A percentile compares a stretch with the other conserved stretches of the same genome.
phyloP scores from a whole-genome alignment of 169 alveolate genomes.

The Eimeria tenella region DNA sequence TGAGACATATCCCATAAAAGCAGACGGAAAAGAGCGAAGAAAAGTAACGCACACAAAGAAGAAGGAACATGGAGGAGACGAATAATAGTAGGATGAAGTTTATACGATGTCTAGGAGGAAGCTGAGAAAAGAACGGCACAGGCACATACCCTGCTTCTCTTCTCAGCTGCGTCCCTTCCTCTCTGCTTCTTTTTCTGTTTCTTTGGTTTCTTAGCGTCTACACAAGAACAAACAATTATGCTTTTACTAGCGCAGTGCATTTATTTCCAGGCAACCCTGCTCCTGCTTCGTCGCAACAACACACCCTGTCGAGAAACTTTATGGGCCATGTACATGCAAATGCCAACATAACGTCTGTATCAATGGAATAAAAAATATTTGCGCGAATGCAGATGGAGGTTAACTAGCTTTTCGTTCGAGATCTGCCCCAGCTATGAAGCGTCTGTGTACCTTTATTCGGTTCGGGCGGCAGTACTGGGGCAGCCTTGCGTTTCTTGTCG shows the following conservation, averaged over 20 bases:
- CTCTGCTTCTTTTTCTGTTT: constrained; percentile 14
- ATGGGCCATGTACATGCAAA: not conserved
- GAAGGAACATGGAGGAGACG: not conserved
- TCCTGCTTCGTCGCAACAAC: not conserved
- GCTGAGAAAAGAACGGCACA: not conserved
- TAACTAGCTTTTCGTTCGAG: not conserved
- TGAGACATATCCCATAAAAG: not conserved
- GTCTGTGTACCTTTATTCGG: too few species aligned
- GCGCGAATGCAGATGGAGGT: not conserved
- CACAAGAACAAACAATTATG: not conserved
- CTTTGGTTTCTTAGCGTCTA: not conserved
- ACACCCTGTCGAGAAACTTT: not conserved
- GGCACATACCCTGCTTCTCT: not conserved
- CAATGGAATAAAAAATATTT: not conserved
- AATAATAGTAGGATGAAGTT: not conserved
- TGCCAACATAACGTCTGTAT: not conserved
- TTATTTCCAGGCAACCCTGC: not conserved
- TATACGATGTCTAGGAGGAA: not conserved
- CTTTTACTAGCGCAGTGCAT: not conserved
- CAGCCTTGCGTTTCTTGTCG: constrained; percentile 2
- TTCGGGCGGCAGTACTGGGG: not conserved
- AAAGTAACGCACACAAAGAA: not conserved
- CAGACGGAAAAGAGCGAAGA: not conserved
- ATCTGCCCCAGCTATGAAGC: too few species aligned
- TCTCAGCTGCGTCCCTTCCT: not conserved